These are phyloP conservation scores for Solanum hybrid DNA, from an alignment of 305 asterid species.

Conservation along the genomic window DNA sequence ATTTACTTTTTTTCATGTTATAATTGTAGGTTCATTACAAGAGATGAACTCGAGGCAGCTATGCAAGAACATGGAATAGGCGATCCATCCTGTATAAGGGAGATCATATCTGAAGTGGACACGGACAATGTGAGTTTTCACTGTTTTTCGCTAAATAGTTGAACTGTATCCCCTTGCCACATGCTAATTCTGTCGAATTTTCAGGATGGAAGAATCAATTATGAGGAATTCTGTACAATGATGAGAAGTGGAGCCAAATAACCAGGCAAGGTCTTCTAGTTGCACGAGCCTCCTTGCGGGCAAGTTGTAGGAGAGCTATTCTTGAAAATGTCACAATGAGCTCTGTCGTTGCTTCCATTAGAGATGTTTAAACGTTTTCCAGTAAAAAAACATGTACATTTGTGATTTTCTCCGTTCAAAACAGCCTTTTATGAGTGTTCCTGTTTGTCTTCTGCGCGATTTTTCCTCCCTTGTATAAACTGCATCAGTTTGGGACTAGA, in stretches of 20 bases:
- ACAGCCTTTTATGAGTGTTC: neutral
- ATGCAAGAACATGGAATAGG: constrained; percentile 74
- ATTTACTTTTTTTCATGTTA: neutral
- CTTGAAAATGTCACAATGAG: neutral
- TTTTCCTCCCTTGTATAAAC: neutral
- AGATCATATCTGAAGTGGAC: constrained; percentile 79
- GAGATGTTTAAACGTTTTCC: neutral
- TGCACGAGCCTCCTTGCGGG: neutral
- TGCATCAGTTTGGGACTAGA: neutral
- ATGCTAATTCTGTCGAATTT: constrained; percentile 5
- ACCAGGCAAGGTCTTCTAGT: constrained; percentile 40
- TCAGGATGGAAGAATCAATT: constrained; percentile 85
- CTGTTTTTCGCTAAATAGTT: neutral
- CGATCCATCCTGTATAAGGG: constrained; percentile 48
- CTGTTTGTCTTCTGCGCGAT: neutral
- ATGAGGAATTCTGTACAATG: constrained; percentile 76
- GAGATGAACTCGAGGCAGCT: constrained; percentile 70
- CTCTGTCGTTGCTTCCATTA: neutral
- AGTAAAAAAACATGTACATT: neutral
- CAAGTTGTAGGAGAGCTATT: neutral
- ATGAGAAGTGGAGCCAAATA: constrained; percentile 74
- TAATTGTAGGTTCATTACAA: constrained; percentile 46
- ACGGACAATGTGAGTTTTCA: constrained; percentile 52
- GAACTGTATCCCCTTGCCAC: neutral
- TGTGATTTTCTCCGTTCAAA: neutral